These are phyloP conservation scores for Trypanosoma boissoni DNA, from an alignment of 208 protist genomes.

Conservation along the genomic window DNA sequence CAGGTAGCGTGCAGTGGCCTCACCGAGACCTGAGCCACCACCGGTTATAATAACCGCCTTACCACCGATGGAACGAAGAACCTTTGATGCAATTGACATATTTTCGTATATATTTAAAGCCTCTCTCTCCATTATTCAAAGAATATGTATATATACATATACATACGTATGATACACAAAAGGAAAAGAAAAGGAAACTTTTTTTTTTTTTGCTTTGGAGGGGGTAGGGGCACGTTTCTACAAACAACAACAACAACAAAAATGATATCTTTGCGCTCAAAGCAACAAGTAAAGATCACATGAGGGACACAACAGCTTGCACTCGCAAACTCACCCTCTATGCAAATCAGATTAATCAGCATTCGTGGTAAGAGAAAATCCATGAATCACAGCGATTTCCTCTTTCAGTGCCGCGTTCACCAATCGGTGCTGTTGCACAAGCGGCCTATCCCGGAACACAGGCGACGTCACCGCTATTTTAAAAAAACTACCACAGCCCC, in stretches of 20 bases:
- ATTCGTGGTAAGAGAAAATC: constrained; percentile 76
- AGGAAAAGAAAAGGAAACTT: no score
- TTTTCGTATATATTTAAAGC: neutral
- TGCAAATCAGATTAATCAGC: constrained; percentile 15
- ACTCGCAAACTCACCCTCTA: neutral
- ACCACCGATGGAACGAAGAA: constrained; percentile 30
- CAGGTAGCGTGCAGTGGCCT: constrained; percentile 35
- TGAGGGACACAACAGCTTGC: no score
- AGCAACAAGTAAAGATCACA: no score
- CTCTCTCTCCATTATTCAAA: no score
- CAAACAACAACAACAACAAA: no score
- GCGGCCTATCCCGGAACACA: constrained; percentile 63
- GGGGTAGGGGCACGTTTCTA: no score
- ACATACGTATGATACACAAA: neutral
- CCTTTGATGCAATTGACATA: constrained; percentile 13
- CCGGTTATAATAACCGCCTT: constrained; percentile 47
- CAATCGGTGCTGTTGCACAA: constrained; percentile 85
- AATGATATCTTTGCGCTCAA: no score
- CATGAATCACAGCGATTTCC: constrained; percentile 84
- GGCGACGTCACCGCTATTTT: constrained; percentile 74
- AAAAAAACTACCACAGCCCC: constrained; percentile 84
- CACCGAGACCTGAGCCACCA: constrained; percentile 42
- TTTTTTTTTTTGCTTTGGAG: no score
- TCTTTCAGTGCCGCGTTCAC: constrained; percentile 78
- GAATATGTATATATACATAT: neutral